These are phyloP conservation scores for Rubia occidens DNA, from an alignment of 305 asterid species.

Conservation along the genomic window DNA sequence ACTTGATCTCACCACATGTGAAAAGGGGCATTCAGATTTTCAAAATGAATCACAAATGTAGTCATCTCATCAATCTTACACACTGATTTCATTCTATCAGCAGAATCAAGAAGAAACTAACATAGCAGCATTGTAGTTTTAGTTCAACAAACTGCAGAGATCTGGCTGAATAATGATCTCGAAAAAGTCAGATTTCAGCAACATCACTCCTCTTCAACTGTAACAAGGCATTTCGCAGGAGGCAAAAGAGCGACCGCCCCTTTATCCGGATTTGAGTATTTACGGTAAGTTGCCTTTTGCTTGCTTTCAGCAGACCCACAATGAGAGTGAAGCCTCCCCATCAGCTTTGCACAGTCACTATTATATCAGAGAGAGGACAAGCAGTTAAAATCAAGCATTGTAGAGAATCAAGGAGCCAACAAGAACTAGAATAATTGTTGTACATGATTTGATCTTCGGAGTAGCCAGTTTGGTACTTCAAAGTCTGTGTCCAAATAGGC, in stretches of 20 bases:
- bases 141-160: conserved; percentile 12
- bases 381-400: not conserved
- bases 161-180: conserved; percentile 29
- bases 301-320: conserved; percentile 40
- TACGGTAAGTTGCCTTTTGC: conserved; percentile 45
- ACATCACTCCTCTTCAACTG: not conserved
- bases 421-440: not conserved
- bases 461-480: conserved; percentile 62
- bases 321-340: conserved; percentile 51
- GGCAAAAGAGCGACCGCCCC: conserved; percentile 63
- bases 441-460: conserved; percentile 44
- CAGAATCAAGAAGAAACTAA: conserved; percentile 13
- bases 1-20: no score
- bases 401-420: not conserved
- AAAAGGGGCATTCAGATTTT: not conserved
- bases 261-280: conserved; percentile 42
- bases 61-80: conserved; percentile 2
- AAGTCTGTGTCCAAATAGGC: conserved; percentile 59
- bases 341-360: conserved; percentile 45
- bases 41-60: conserved; percentile 2
- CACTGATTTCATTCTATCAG: conserved; percentile 21
- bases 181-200: not conserved
- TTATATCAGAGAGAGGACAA: no score
- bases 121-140: not conserved
- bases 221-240: conserved; percentile 38